Percentiles rank a stretch among this genome's conserved stretches.
Conservation (phyloP, 2,329 filamentous ascomycete species). For the Fusarium liriodendri region DNA sequence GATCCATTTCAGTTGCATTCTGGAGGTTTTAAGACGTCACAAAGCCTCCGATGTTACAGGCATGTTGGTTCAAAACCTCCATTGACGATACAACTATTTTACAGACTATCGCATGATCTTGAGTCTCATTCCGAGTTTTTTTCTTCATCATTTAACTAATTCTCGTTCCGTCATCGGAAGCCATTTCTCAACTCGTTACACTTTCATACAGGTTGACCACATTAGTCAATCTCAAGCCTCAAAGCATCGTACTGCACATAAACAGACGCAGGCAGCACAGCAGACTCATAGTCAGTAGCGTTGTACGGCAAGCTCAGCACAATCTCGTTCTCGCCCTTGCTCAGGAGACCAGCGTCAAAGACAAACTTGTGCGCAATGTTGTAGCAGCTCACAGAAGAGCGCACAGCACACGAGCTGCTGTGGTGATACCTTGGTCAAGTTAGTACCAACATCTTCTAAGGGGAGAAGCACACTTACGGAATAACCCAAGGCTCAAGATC, state of each 20-base stretch:
- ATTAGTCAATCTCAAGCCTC: constrained; percentile 63
- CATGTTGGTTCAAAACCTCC: background rate
- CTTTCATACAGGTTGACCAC: background rate
- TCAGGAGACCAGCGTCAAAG: constrained; percentile 62
- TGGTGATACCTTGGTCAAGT: constrained; percentile 31
- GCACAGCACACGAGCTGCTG: constrained; percentile 66
- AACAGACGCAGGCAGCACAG: constrained; percentile 63
- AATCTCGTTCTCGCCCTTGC: constrained; percentile 65
- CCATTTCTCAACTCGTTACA: background rate
- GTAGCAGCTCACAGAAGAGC: constrained; percentile 71
- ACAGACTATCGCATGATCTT: constrained; percentile 18
- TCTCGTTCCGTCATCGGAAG: background rate
- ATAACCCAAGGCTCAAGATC: constrained; percentile 66
- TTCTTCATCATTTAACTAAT: background rate
- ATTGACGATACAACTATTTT: background rate
- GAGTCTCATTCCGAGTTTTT: constrained; percentile 10
- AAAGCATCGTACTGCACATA: constrained; percentile 76
- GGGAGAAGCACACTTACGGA: constrained; percentile 52
- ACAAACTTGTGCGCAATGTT: constrained; percentile 69
- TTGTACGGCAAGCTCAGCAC: constrained; percentile 69
- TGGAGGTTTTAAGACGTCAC: background rate
- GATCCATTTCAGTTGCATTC: constrained; percentile 7
- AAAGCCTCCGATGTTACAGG: constrained; percentile 33
- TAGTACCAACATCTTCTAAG: background rate
- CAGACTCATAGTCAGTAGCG: constrained; percentile 68